Conservation (phyloP, 2,329 filamentous ascomycete genomes). For the Rutstroemia sp. region DNA sequence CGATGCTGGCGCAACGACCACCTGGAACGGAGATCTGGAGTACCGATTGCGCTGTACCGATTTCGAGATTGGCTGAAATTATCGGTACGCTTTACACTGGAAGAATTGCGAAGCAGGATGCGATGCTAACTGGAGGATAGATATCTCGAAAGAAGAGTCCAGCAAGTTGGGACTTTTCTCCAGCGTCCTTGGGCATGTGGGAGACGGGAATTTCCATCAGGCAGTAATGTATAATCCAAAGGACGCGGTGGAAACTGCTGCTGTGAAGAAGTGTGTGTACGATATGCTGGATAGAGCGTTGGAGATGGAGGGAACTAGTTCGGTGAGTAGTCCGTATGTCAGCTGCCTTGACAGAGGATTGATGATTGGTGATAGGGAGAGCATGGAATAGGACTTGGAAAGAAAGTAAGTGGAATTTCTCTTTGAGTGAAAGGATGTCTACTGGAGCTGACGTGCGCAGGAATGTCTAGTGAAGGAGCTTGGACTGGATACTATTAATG, state of each 20-base stretch:
- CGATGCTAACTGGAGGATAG: background rate
- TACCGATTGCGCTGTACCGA: conserved; percentile 76
- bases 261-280: conserved; percentile 71
- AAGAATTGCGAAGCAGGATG: background rate
- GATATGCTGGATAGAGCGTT: conserved; percentile 81
- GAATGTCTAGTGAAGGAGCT: conserved; percentile 50
- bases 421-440: background rate
- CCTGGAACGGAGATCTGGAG: conserved; percentile 62
- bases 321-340: conserved; percentile 31
- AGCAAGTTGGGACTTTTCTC: conserved; percentile 70
- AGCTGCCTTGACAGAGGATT: background rate
- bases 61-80: conserved; percentile 65
- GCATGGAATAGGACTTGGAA: conserved; percentile 77
- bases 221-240: conserved; percentile 80
- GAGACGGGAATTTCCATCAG: conserved; percentile 89
- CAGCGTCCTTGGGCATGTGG: conserved; percentile 78
- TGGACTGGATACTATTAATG: conserved; percentile 66
- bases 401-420: conserved; percentile 65
- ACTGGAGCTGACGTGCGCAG: background rate
- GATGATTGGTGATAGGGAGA: conserved; percentile 46
- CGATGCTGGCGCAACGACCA: conserved; percentile 62
- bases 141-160: conserved; percentile 79
- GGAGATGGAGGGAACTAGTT: conserved; percentile 89
- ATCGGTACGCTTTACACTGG: conserved; percentile 36
- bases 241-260: conserved; percentile 59